These are phyloP conservation scores for Falciphora oryzae DNA, from an alignment of 2,329 filamentous ascomycete genomes.

Conservation along the genomic window DNA sequence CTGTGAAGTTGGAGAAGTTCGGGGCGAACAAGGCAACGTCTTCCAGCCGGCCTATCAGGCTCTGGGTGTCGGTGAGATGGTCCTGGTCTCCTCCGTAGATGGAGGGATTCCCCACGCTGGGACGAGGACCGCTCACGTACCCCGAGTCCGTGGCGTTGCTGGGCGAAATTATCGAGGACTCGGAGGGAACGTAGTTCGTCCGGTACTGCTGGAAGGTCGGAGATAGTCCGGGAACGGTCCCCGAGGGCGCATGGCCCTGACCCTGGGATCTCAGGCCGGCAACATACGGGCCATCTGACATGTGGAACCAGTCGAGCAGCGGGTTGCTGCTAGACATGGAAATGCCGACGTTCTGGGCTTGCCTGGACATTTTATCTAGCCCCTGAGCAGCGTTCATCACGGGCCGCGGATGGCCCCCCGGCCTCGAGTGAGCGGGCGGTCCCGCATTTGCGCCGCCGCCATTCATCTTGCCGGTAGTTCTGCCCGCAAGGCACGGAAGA, in stretches of 20 bases:
- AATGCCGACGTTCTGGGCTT: not conserved
- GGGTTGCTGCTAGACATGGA: not conserved
- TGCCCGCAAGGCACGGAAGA: not conserved
- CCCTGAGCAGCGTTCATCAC: slow-evolving; percentile 2
- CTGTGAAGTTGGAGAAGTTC: not conserved
- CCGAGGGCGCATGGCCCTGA: not conserved
- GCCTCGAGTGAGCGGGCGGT: not conserved
- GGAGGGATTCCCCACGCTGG: slow-evolving; percentile 38
- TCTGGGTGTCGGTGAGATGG: slow-evolving; percentile 32
- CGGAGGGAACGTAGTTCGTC: slow-evolving; percentile 7
- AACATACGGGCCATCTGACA: not conserved
- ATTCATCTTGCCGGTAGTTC: not conserved
- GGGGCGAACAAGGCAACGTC: slow-evolving; percentile 20
- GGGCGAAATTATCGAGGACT: slow-evolving; percentile 16
- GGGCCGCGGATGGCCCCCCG: not conserved
- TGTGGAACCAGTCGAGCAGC: not conserved
- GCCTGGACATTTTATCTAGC: not conserved
- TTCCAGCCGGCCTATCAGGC: slow-evolving; percentile 28
- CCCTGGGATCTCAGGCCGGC: no score
- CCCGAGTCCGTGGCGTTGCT: slow-evolving; percentile 39
- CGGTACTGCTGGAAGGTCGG: not conserved
- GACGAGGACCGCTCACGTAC: slow-evolving; percentile 37
- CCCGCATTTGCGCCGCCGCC: not conserved
- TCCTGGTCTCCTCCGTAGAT: slow-evolving; percentile 36
- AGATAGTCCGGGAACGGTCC: not conserved